A percentile compares a stretch with the other conserved stretches of the same genome.
Conservation (phyloP, 768 basidiomycete genomes). For the Tricholoma saponaceum region DNA sequence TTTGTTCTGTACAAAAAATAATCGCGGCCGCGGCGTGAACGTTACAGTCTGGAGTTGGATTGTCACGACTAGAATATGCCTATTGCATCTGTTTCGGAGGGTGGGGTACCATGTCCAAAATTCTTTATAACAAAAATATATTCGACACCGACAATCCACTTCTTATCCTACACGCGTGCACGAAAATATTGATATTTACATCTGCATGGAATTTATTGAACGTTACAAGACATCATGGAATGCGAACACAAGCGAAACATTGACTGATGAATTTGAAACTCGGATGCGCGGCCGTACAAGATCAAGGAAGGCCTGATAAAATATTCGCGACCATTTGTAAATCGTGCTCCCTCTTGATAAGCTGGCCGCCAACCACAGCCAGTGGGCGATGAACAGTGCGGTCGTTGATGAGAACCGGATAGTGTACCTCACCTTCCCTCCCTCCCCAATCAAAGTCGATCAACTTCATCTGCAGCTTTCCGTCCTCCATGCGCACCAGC, state of each 20-base stretch:
- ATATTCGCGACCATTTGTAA: neutral
- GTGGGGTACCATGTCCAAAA: too few relatives aligned
- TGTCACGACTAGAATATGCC: too few relatives aligned
- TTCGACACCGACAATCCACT: neutral
- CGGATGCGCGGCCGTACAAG: neutral
- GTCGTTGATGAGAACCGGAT: neutral
- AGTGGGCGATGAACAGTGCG: neutral
- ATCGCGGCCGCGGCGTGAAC: too few relatives aligned
- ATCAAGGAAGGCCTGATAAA: neutral
- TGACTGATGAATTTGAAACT: neutral
- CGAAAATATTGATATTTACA: neutral
- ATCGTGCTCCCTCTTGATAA: too few relatives aligned
- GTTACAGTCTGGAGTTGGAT: too few relatives aligned
- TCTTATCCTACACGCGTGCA: neutral
- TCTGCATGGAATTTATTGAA: neutral
- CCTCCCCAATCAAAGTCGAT: neutral
- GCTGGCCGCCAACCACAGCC: neutral
- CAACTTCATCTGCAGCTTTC: neutral
- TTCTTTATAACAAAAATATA: too few relatives aligned
- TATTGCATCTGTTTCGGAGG: too few relatives aligned
- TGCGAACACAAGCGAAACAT: neutral
- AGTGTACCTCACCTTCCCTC: neutral
- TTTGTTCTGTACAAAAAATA: too few relatives aligned
- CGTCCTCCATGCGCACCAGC: neutral
- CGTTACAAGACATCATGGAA: neutral